Evolutionary conservation across 73 alveolate species (phyloP), one percentile per base, ranked within the genome.

Genomic region (Stentor coeruleus): DNA sequence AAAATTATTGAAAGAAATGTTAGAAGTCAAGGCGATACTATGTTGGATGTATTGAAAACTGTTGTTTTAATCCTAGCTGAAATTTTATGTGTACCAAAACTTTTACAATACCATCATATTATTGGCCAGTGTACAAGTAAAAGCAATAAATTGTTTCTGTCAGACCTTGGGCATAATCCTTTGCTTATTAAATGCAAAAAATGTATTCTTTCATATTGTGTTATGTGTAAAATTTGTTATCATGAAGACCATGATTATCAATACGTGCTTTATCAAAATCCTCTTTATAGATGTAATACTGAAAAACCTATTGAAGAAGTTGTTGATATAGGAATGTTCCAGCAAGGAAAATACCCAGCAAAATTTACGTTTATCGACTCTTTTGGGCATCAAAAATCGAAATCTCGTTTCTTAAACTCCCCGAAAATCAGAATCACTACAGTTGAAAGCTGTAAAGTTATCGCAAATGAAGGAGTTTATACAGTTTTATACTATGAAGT

Each of bases 401-500:
- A 49, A 11, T 49, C 20, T 49, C 6, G 66, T 6, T 49, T 49
- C 20, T 11, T 49, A 11, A 20, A 20, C 6, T 20, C 66, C 66
- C 20, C 66, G 6, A 20, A 20, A 20, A 11, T 20, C 20, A 49
- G 66, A 49, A 20, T 49, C 66, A 49, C 66, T 6, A 49, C 20
- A 20, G 28, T 11, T 11, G 66, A 49, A 49, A 20, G 28, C 28
- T n/a, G n/a, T n/a, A n/a, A n/a, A n/a, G 20, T 49, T 49, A 20
- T 6, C 6, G 6, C 66, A 49, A 49, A 49, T 49, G 66, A 49
- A 6, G 6, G 28, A 11, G 28, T 20, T 49, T 49, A 11, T 20
- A 66, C 79, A 26, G 14, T 66, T 20, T 20, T 66, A 28, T 66
- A 66, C 37, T 66, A 26, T 66, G 79, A 66, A 66, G 37, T 66